phyloP scores from a whole-genome alignment of 163 green algal genomes.

The Coccomyxa subellipsoidea region DNA sequence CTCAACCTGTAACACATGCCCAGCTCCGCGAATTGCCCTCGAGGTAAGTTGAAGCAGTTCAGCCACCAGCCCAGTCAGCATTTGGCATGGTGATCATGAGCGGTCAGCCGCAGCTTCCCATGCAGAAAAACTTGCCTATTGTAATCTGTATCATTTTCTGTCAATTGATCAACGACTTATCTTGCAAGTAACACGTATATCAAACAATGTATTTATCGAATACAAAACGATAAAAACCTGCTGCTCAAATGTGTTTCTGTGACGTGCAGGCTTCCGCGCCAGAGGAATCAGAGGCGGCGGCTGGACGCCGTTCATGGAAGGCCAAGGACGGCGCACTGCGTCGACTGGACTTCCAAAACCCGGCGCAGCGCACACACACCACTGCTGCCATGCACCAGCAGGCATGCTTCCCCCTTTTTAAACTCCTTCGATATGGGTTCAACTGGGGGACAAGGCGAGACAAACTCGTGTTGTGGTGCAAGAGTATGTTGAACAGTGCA shows the following conservation, averaged over 20 bases:
- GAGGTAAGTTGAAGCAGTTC: background rate
- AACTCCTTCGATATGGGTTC: too few relatives aligned
- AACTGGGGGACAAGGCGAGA: too few relatives aligned
- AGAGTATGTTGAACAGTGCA: too few relatives aligned
- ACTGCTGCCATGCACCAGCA: conserved; percentile 2
- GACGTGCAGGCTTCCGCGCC: background rate
- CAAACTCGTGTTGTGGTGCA: too few relatives aligned
- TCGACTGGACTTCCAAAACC: background rate
- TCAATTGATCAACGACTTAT: too few relatives aligned
- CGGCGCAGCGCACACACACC: background rate
- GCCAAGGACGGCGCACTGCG: background rate
- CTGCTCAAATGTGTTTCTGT: background rate
- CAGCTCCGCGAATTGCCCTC: background rate
- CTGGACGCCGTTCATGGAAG: background rate
- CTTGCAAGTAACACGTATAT: too few relatives aligned
- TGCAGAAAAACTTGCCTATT: too few relatives aligned
- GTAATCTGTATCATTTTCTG: too few relatives aligned
- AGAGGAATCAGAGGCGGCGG: background rate
- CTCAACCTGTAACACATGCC: background rate
- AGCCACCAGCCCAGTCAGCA: background rate
- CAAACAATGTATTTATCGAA: too few relatives aligned
- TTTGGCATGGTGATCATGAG: background rate
- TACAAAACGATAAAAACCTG: too few relatives aligned
- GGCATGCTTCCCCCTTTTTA: background rate
- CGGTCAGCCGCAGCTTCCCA: too few relatives aligned